A percentile compares a stretch with the other conserved stretches of the same genome.
Conservation (phyloP, 2,329 filamentous ascomycete species). For the Cephalotrichum gorgonifer region DNA sequence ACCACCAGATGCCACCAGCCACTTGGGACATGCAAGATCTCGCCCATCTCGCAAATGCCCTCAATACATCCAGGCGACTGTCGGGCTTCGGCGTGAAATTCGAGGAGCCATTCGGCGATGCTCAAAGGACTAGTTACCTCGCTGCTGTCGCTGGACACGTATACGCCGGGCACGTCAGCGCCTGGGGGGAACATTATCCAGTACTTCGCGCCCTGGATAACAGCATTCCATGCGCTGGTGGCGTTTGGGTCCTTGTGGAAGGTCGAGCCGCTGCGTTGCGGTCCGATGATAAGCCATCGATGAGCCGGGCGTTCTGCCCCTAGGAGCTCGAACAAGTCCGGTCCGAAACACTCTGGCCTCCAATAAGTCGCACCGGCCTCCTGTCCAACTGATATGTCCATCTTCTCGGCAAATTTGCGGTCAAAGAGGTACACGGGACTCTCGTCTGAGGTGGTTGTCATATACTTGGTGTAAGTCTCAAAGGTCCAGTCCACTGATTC, state of each 20-base stretch:
- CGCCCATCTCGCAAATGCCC: slow-evolving; percentile 73
- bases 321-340: slow-evolving; percentile 75
- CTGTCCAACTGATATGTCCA: slow-evolving; percentile 55
- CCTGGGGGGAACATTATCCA: slow-evolving; percentile 96
- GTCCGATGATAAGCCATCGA: slow-evolving; percentile 87
- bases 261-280: slow-evolving; percentile 77
- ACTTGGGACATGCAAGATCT: slow-evolving; percentile 84
- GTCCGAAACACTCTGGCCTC: slow-evolving; percentile 73
- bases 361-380: slow-evolving; percentile 53
- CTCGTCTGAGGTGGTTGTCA: slow-evolving; percentile 71
- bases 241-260: slow-evolving; percentile 80
- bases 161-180: slow-evolving; percentile 75
- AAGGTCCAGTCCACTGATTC: slow-evolving; percentile 92
- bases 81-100: slow-evolving; percentile 78
- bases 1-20: slow-evolving; percentile 97
- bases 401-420: slow-evolving; percentile 76
- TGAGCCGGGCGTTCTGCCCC: slow-evolving; percentile 72
- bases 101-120: slow-evolving; percentile 92
- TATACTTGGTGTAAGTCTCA: slow-evolving; percentile 70
- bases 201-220: slow-evolving; percentile 83
- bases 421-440: slow-evolving; percentile 92
- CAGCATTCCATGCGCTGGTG: slow-evolving; percentile 86
- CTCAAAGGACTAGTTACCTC: slow-evolving; percentile 90
- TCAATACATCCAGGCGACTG: slow-evolving; percentile 68
- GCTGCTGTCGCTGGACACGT: slow-evolving; percentile 77